These are phyloP conservation scores for Cicer cuneatum DNA, from an alignment of 306 rosid genomes.

Conservation along the genomic window DNA sequence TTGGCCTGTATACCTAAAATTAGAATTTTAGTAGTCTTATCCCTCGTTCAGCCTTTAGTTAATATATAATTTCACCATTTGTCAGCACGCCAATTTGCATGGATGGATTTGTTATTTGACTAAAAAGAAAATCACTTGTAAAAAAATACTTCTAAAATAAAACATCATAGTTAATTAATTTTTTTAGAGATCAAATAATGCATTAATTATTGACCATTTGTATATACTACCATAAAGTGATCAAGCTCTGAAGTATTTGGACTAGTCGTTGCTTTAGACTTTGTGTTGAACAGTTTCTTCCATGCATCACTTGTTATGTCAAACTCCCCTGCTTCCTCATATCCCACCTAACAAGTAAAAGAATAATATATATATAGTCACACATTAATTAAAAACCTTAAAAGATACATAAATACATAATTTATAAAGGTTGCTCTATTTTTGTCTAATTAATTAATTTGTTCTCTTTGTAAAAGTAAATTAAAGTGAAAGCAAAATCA, in stretches of 20 bases:
- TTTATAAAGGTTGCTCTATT: too few relatives aligned
- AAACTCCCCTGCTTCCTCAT: slow-evolving; percentile 33
- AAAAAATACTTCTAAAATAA: too few relatives aligned
- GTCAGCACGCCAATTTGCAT: too few relatives aligned
- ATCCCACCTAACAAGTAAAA: slow-evolving; percentile 44
- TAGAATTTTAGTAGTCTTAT: too few relatives aligned
- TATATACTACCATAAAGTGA: slow-evolving; percentile 50
- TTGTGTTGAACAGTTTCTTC: slow-evolving; percentile 44
- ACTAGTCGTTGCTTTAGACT: slow-evolving; percentile 12
- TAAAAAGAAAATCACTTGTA: too few relatives aligned
- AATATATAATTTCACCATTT: too few relatives aligned
- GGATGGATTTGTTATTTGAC: too few relatives aligned
- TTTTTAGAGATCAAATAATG: not conserved
- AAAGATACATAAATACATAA: too few relatives aligned
- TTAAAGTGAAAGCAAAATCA: not conserved
- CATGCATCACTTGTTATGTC: slow-evolving; percentile 39
- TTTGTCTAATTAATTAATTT: not conserved
- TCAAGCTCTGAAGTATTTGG: slow-evolving; percentile 51
- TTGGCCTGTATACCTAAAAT: too few relatives aligned
- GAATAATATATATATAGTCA: not conserved
- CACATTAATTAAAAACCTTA: not conserved
- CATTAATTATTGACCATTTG: not conserved
- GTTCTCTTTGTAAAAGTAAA: not conserved
- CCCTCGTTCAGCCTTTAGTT: too few relatives aligned
- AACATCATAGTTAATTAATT: too few relatives aligned